Evolutionary conservation across 1,284 basidiomycete species (phyloP).

Genomic region (Ustilago sp.): DNA sequence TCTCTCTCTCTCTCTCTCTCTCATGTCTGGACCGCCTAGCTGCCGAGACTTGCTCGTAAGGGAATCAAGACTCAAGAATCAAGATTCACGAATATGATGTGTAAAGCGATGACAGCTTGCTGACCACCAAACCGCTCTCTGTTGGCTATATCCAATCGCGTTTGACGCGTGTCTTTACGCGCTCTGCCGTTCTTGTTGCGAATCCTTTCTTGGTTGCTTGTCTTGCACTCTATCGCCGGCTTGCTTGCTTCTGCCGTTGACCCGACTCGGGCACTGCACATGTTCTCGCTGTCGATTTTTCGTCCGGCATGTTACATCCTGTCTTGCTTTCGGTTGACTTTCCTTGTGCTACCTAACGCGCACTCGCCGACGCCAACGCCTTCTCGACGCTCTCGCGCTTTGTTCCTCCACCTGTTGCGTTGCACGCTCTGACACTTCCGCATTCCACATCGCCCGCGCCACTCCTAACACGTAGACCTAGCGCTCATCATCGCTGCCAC

Average conservation of each 20-base stretch:
- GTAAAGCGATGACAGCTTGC: background rate
- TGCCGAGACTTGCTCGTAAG: background rate
- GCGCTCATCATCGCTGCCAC: background rate
- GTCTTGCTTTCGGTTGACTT: background rate
- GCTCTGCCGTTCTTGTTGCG: background rate
- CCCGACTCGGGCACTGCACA: background rate
- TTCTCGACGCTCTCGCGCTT: slow-evolving; percentile 17
- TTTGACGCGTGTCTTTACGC: slow-evolving; percentile 5
- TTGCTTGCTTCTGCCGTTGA: background rate
- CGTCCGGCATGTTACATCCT: slow-evolving; percentile 12
- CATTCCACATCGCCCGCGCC: slow-evolving; percentile 1
- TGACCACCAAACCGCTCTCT: background rate
- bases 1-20: background rate
- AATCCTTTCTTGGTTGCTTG: background rate
- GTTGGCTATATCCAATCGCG: background rate
- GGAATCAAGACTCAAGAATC: background rate
- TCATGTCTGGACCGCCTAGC: background rate
- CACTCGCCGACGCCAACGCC: slow-evolving; percentile 22
- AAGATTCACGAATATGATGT: background rate
- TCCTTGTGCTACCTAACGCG: slow-evolving; percentile 8
- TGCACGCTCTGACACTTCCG: background rate
- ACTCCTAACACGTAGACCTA: background rate
- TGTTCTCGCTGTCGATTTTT: background rate
- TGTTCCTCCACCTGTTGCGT: slow-evolving; percentile 9
- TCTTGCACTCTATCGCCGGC: background rate